Percentiles rank a stretch among this genome's conserved stretches.
These are phyloP conservation scores for Macadamia integrifolia DNA, from an alignment of 164 flowering plant genomes.

Conservation along the genomic window DNA sequence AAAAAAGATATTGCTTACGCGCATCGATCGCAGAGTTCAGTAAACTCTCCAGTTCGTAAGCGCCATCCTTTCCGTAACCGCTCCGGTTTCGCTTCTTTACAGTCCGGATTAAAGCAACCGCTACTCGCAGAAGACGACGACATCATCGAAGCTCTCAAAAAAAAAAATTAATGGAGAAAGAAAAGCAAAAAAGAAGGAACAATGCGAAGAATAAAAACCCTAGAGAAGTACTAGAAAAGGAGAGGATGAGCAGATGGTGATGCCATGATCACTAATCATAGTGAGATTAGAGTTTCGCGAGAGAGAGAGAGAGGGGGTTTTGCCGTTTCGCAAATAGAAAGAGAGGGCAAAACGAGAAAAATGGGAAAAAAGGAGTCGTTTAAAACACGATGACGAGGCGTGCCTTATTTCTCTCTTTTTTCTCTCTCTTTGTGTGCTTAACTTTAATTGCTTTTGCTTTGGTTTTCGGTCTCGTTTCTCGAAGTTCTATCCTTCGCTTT, in stretches of 20 bases:
- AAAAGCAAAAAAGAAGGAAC: background rate
- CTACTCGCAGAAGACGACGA: conserved; percentile 27
- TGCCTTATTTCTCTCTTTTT: conserved; percentile 14
- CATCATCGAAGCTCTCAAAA: conserved; percentile 10
- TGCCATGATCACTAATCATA: conserved; percentile 21
- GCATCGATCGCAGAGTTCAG: conserved; percentile 89
- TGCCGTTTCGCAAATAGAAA: background rate
- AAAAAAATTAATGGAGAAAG: background rate
- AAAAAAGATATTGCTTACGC: conserved; percentile 33
- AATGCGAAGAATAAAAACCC: conserved; percentile 3
- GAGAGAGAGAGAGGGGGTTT: background rate
- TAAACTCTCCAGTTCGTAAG: conserved; percentile 59
- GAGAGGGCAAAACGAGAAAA: background rate
- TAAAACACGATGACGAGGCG: conserved; percentile 18
- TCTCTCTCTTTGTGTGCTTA: background rate
- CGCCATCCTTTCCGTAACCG: conserved; percentile 67
- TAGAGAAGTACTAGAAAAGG: conserved; percentile 1
- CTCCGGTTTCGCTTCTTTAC: conserved; percentile 48
- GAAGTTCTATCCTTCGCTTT: background rate
- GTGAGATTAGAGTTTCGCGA: background rate
- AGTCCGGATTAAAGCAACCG: conserved; percentile 65
- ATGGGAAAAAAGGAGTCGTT: background rate
- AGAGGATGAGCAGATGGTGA: background rate
- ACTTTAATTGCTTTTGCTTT: too few species aligned
- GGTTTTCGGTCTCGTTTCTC: conserved; percentile 1